Percentiles rank a stretch among this genome's conserved stretches.
phyloP scores from a whole-genome alignment of 371 early-diverging fungal genomes.

The Mortierella sp. region DNA sequence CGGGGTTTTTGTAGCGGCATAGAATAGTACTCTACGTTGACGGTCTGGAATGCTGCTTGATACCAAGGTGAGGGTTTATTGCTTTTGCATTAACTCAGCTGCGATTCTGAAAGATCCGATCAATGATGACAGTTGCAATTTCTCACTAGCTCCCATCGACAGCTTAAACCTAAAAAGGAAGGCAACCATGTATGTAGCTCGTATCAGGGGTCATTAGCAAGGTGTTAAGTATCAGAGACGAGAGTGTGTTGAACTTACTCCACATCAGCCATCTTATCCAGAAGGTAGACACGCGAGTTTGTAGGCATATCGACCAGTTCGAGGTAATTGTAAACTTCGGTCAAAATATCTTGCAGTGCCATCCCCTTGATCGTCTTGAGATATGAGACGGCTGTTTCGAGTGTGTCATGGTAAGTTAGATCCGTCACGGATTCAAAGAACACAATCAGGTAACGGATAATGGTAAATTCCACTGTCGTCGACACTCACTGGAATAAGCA shows the following conservation, averaged over 20 bases:
- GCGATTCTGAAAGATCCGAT: constrained; percentile 84
- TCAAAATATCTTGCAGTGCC: constrained; percentile 89
- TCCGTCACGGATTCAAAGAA: no score
- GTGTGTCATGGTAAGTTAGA: no score
- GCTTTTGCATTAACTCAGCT: constrained; percentile 63
- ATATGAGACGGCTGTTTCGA: constrained; percentile 73
- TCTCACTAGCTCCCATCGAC: constrained; percentile 83
- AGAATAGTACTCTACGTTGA: no score
- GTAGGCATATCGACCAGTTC: constrained; percentile 75
- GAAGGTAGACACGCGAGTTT: constrained; percentile 68
- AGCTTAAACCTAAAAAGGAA: constrained; percentile 70
- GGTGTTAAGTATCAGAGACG: background rate
- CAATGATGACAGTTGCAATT: constrained; percentile 82
- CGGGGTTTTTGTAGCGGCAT: no score
- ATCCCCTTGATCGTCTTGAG: constrained; percentile 85
- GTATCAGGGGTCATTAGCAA: background rate
- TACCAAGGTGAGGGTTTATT: background rate
- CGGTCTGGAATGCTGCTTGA: background rate
- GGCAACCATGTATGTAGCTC: background rate
- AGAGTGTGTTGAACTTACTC: constrained; percentile 69
- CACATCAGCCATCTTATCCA: constrained; percentile 86
- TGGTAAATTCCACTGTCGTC: background rate
- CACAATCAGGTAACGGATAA: background rate
- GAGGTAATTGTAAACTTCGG: constrained; percentile 74
- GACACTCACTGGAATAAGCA: constrained; percentile 73